Base-by-base conservation (phyloP, 2,329 filamentous ascomycete genomes). In the Aureobasidium vineae region DNA sequence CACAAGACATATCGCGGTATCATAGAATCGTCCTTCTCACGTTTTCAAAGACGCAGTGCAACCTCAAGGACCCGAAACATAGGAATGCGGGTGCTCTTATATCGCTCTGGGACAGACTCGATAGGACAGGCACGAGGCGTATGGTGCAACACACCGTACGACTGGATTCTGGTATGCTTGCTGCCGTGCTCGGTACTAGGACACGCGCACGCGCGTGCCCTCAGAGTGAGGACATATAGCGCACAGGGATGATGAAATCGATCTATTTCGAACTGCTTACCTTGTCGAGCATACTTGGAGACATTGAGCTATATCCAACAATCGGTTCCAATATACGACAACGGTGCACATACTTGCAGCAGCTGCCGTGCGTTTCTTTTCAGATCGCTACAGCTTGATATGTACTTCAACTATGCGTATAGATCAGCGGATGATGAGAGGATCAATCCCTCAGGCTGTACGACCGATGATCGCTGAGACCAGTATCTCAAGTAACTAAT, bases 81-180 rank as follows among this genome's bases (percentile, higher is more conserved):
- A 53, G 61, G 61, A 54, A 64, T 64, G 61, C 49, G 61, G 61
- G n/a, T 54, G n/a, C 19, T 41, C 21, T 52, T 19, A 63, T 52
- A 28, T 13, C 7, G 45, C 31, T 26, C 57, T 38, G 31, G 41
- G 31, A 60, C 31, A 7, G 21, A 49, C 16, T 61, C 43, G 19
- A 38, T 26, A 31, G 31, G 21, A 52, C 59, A 63, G 33, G 33
- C 59, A 63, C 59, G 59, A 63, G 59, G 59, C 59, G n/a, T 52
- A 47, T 52, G 31, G 59, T 63, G 45, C 45, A 40, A 63, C 59
- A 63, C 43, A 63, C 45, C 43, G 33, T 10, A 23, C 23, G 28
- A 21, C 5, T 52, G 59, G 45, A 40, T 52, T 36, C 33, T 41
- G 41, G 45, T 54, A 45, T 54, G 49, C 11, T 45, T 45, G 49